phyloP scores from a whole-genome alignment of 805 yeast species.

The Vanderwaltozyma tropicalis region DNA sequence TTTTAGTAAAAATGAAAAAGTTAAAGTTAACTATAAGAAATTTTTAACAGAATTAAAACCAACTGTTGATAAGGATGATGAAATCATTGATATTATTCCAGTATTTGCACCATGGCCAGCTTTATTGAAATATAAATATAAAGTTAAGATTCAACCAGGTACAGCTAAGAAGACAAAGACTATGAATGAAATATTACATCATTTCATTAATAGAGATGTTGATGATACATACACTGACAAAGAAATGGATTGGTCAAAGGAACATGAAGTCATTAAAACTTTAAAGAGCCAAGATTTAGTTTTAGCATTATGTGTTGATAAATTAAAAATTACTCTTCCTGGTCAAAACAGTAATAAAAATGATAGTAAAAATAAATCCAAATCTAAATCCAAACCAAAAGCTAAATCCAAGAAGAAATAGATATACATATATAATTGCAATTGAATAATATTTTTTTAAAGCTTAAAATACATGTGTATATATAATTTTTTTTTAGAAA shows the following conservation, averaged over 20 bases:
- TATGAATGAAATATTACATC: conserved; percentile 53
- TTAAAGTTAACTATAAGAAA: conserved; percentile 35
- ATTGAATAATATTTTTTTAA: background rate
- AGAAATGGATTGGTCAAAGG: conserved; percentile 61
- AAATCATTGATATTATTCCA: conserved; percentile 56
- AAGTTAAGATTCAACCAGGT: conserved; percentile 72
- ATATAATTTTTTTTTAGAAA: background rate
- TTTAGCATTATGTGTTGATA: conserved; percentile 58
- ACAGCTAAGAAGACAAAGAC: conserved; percentile 82
- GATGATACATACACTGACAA: conserved; percentile 35
- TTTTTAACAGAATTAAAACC: conserved; percentile 32
- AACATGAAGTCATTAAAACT: conserved; percentile 43
- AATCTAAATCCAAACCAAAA: conserved; percentile 6
- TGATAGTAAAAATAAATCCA: conserved; percentile 17
- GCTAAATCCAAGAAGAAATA: conserved; percentile 4
- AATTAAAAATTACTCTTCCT: conserved; percentile 54
- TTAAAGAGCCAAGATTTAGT: conserved; percentile 58
- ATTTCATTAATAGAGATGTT: conserved; percentile 43
- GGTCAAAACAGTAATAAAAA: conserved; percentile 30
- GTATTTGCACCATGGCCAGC: conserved; percentile 92
- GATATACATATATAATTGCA: background rate
- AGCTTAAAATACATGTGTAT: background rate
- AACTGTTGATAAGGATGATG: conserved; percentile 34
- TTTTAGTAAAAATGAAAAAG: conserved; percentile 31
- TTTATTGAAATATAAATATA: conserved; percentile 61